phyloP scores from a whole-genome alignment of 2,329 filamentous ascomycete species.

The Fusarium sp. region DNA sequence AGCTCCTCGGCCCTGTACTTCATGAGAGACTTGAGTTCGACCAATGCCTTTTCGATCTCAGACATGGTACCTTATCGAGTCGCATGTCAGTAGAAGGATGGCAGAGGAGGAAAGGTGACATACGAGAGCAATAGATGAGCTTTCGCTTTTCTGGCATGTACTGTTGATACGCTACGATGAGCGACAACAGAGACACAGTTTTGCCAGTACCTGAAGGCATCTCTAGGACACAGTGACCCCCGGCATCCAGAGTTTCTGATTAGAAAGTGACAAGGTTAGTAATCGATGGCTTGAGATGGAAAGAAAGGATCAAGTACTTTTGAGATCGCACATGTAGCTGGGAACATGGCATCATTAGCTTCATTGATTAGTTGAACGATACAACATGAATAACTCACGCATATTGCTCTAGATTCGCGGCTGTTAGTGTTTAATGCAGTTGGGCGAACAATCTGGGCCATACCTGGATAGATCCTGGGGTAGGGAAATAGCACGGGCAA shows the following conservation, averaged over 20 bases:
- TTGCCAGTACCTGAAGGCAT: slow-evolving; percentile 99
- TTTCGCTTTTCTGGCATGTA: slow-evolving; percentile 94
- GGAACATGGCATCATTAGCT: slow-evolving; percentile 8
- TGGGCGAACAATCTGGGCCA: slow-evolving; percentile 26
- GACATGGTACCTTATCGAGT: slow-evolving; percentile 83
- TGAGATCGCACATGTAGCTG: slow-evolving; percentile 69
- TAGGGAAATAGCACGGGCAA: slow-evolving; percentile 69
- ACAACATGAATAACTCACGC: slow-evolving; percentile 52
- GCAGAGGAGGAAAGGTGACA: slow-evolving; percentile 8
- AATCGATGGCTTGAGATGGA: neutral
- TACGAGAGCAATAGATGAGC: slow-evolving; percentile 96
- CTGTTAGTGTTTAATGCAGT: neutral
- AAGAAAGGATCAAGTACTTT: slow-evolving; percentile 53
- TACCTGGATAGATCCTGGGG: slow-evolving; percentile 69
- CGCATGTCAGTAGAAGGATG: slow-evolving; percentile 9
- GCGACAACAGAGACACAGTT: slow-evolving; percentile 91
- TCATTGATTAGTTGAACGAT: neutral
- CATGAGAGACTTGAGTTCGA: slow-evolving; percentile 92
- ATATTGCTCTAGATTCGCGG: slow-evolving; percentile 61
- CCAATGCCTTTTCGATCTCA: slow-evolving; percentile 97
- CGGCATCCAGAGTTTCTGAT: slow-evolving; percentile 84
- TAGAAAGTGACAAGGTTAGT: slow-evolving; percentile 6
- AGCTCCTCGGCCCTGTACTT: slow-evolving; percentile 91
- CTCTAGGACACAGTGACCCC: slow-evolving; percentile 95
- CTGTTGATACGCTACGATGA: slow-evolving; percentile 97